phyloP scores from a whole-genome alignment of 2,329 filamentous ascomycete genomes.

The Pezicula neosporulosa region DNA sequence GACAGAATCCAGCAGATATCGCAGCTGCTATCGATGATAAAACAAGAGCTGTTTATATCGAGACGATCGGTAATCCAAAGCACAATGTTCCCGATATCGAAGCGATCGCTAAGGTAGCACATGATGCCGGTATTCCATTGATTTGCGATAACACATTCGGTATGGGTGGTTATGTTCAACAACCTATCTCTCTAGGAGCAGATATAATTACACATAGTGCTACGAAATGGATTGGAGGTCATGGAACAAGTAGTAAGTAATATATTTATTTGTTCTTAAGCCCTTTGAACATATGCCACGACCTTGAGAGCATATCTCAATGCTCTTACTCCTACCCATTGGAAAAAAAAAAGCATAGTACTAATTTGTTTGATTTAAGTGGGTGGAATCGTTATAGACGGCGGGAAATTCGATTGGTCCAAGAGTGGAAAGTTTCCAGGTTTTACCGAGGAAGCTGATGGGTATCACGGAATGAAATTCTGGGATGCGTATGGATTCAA shows the following conservation, averaged over 20 bases:
- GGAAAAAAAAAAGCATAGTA: no score
- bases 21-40: conserved; percentile 59
- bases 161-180: conserved; percentile 59
- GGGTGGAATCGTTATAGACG: conserved; percentile 60
- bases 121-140: conserved; percentile 54
- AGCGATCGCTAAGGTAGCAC: conserved; percentile 58
- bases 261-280: no score
- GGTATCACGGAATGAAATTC: conserved; percentile 66
- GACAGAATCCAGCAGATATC: conserved; percentile 56
- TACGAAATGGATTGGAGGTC: conserved; percentile 65
- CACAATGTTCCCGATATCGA: conserved; percentile 68
- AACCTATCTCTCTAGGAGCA: conserved; percentile 59
- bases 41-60: conserved; percentile 65
- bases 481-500: conserved; percentile 64
- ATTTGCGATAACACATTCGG: conserved; percentile 62
- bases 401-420: conserved; percentile 67
- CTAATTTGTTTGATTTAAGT: conserved; percentile 29
- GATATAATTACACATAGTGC: conserved; percentile 66
- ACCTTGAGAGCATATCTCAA: no score
- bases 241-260: conserved; percentile 44
- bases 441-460: conserved; percentile 58
- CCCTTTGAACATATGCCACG: no score
- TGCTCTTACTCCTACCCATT: no score
- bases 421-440: conserved; percentile 66
- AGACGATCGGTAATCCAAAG: conserved; percentile 64